Evolutionary conservation across 768 basidiomycete genomes (phyloP), one percentile per base, ranked within the genome.

Genomic region (Agaricus sinodeliciosus): DNA sequence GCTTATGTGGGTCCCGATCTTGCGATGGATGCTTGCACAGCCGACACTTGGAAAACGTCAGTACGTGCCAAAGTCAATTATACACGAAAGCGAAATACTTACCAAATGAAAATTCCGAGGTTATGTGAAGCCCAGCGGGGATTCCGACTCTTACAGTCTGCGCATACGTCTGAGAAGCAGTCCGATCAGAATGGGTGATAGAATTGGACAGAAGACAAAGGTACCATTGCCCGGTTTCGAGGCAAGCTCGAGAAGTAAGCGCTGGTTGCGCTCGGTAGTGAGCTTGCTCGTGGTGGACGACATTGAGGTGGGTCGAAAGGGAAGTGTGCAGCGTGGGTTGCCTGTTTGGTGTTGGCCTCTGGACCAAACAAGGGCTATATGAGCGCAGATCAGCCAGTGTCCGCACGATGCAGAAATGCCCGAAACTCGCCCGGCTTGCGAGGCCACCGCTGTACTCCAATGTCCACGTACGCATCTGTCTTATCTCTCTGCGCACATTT

Each of bases 71-170:
- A 3, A 5, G 3, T 12, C 7, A 3, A 28, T 16, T 8, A 28
- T 45, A 31, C 45, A 44, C 28, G 43, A 39, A 22, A 37, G 44
- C n/a, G 43, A 64, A 72, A 46, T 63, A 88, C n/a, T n/a, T n/a
- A n/a, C 88, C 90, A 94, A 19, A 93, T 76, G 62, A 93, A 93
- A 55, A 93, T 88, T 15, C 94, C 94, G 3, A 96, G 72, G 62
- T 87, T 96, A 60, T 90, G 73, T 2, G 87, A 87, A 1, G 91
- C 87, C 94, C 94, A 97, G 68, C 91, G 73, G 5, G 94, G 94
- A 60, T 81, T 78, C 52, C 84, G 76, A n/a, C 85, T 70, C 69
- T 87, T 90, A 67, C 94, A 97, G 67, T 97, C 94, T 5, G 94
- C 94, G 65, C 94, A 97, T 11, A 78, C 66, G 65, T 93, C 94